Evolutionary conservation across 2,329 filamentous ascomycete species (phyloP).

Genomic region (Penicillium sp.): DNA sequence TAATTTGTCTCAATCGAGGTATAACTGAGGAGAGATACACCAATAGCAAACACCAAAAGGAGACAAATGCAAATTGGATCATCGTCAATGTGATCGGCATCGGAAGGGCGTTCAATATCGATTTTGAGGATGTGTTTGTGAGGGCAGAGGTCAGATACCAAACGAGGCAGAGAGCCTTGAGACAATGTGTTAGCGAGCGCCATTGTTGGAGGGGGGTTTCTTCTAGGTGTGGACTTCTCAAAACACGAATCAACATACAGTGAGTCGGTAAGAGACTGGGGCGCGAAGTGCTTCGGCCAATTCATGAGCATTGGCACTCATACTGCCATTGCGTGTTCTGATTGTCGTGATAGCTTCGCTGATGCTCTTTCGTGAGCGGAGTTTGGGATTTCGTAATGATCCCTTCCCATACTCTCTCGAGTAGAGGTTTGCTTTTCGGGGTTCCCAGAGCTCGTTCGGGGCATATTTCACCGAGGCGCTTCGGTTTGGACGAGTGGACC

Average conservation of each 20-base stretch:
- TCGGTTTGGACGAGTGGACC: slow-evolving; percentile 27
- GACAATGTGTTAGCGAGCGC: slow-evolving; percentile 64
- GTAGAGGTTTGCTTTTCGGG: slow-evolving; percentile 55
- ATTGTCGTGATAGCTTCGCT: slow-evolving; percentile 85
- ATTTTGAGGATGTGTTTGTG: slow-evolving; percentile 97
- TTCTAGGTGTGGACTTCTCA: not conserved
- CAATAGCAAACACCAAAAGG: slow-evolving; percentile 78
- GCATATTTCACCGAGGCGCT: slow-evolving; percentile 34
- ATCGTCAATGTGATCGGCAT: slow-evolving; percentile 90
- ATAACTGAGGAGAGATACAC: slow-evolving; percentile 73
- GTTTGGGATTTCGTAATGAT: slow-evolving; percentile 46
- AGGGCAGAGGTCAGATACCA: slow-evolving; percentile 96
- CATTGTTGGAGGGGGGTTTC: slow-evolving; percentile 57
- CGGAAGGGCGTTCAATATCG: slow-evolving; percentile 86
- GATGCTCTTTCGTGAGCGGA: slow-evolving; percentile 79
- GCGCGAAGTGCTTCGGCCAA: slow-evolving; percentile 87
- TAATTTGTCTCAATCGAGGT: slow-evolving; percentile 65
- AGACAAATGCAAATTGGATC: slow-evolving; percentile 91
- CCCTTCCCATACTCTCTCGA: slow-evolving; percentile 44
- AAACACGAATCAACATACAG: slow-evolving; percentile 59
- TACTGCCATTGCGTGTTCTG: slow-evolving; percentile 74
- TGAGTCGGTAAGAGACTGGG: slow-evolving; percentile 81
- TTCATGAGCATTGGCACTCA: slow-evolving; percentile 90
- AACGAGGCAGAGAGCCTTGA: slow-evolving; percentile 75
- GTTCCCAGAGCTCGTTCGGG: slow-evolving; percentile 59